Base-by-base conservation (phyloP, 176 grass and related monocot species). In the Canna indica region DNA sequence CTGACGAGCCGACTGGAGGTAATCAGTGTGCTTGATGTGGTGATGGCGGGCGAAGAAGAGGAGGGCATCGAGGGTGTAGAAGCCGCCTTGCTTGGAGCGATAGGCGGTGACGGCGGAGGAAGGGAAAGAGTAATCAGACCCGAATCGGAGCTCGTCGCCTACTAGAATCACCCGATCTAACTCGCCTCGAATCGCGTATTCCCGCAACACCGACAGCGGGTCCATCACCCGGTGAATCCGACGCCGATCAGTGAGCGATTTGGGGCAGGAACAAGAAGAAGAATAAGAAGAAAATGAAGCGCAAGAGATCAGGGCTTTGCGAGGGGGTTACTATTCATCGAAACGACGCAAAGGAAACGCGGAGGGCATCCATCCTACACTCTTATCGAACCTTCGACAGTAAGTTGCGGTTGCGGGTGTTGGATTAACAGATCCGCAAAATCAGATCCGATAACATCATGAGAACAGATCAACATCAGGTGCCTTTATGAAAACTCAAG, bases 21-120 rank as follows among this genome's bases (percentile, higher is more conserved):
- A 91, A 53, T 96, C 93, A 22, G 88, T 96, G 83, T 96, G 88
- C 75, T 91, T 89, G 71, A 97, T 75, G 71, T 87, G 73, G 76
- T 87, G 82, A 71, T 97, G 85, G 65, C 85, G 88, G 36, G 85
- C 81, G 71, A 97, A 90, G 88, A 97, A 92, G 81, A 92, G 73
- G 34, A 90, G 88, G 68, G 88, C 70, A 71, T 85, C 87, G 52
- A 91, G 93, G 0, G 86, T 52, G 77, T 92, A 97, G 81, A 85
- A 77, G 27, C 86, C 83, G 72, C 84, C 86, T 1, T 77, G 85
- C 88, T 97, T 97, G 71, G 86, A 91, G 28, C 85, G 53, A 79
- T 88, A 97, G 50, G 79, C 86, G 39, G 93, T 97, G n/a, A 79
- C 59, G 36, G 73, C 48, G 68, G 66, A 48, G n/a, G 83, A 81